Evolutionary conservation across 2,329 filamentous ascomycete genomes (phyloP), one percentile per base, ranked within the genome.

Genomic region (Cercospora sp.): DNA sequence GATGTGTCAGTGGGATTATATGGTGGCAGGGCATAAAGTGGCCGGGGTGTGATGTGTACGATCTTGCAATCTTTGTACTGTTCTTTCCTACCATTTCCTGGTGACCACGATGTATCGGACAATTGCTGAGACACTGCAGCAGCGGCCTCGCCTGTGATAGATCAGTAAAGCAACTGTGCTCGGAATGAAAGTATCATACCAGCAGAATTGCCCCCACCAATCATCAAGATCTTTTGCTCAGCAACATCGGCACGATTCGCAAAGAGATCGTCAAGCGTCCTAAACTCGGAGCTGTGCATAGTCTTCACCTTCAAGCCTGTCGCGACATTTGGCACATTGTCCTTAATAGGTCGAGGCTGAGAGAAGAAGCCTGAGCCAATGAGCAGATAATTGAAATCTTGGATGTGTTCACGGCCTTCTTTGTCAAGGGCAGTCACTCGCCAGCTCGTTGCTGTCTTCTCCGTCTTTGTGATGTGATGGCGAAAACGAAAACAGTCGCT

Each of bases 181-280:
- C 16, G 30, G 30, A 6, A 16, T 18, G 10, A 18, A 20, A 16
- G 48, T 13, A 3, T 23, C 60, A 12, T 55, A 63, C 61, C 62
- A 0, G 91, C 92, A 2, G 91, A 94, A 85, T 95, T 93, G 73
- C 93, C 91, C 0, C 91, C 92, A 0, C 92, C 92, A 0, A 93
- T 87, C 0, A 96, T 83, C 1, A 93, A 82, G 16, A 95, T 88
- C 74, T 89, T 91, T 18, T 87, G 86, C 1, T 83, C 82, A 0
- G 75, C 73, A 1, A 69, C 60, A 8, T 51, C 7, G 5, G 58
- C 31, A 1, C 20, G 57, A 8, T 63, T 36, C 3, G 66, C 66
- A 30, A 79, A 70, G 0, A 80, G 68, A 4, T 80, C 76, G 0
- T 78, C 73, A 1, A 91, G 78, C 64, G 85, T 82, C 3, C 89